These are phyloP conservation scores for Eleusine coracana DNA, from an alignment of 176 grass and related monocot species.

Conservation along the genomic window DNA sequence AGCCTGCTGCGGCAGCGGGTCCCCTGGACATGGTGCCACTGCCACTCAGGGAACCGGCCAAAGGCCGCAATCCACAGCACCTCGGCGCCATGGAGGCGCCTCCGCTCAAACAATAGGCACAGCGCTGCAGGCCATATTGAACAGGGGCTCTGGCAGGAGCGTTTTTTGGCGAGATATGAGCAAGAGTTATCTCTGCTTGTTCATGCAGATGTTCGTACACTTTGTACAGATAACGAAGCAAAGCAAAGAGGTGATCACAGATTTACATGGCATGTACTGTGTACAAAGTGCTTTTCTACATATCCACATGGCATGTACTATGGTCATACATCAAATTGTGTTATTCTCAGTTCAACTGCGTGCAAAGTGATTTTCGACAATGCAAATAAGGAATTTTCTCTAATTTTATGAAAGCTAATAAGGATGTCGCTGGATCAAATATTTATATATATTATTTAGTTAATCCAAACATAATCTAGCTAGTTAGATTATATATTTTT, in stretches of 20 bases:
- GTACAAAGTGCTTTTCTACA: too few species aligned
- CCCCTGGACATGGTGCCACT: background rate
- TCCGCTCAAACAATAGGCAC: background rate
- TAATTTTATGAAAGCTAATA: too few species aligned
- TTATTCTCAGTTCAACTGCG: too few species aligned
- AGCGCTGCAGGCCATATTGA: background rate
- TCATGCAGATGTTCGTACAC: background rate
- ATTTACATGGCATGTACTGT: background rate
- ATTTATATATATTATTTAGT: too few species aligned
- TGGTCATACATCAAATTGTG: too few species aligned
- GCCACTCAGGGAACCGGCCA: background rate
- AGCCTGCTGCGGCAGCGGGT: background rate
- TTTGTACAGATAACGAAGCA: background rate
- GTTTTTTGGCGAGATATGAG: constrained; percentile 4
- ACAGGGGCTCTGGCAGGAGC: background rate
- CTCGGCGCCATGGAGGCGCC: constrained; percentile 9
- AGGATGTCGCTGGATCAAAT: too few species aligned
- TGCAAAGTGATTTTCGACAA: too few species aligned
- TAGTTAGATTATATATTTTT: too few species aligned
- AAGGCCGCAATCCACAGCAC: background rate
- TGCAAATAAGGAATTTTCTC: too few species aligned
- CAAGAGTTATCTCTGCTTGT: background rate
- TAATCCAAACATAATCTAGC: too few species aligned
- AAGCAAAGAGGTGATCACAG: background rate
- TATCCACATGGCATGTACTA: too few species aligned